Evolutionary conservation across 2,329 filamentous ascomycete genomes (phyloP).

Genomic region (Domatiomyces globalis): DNA sequence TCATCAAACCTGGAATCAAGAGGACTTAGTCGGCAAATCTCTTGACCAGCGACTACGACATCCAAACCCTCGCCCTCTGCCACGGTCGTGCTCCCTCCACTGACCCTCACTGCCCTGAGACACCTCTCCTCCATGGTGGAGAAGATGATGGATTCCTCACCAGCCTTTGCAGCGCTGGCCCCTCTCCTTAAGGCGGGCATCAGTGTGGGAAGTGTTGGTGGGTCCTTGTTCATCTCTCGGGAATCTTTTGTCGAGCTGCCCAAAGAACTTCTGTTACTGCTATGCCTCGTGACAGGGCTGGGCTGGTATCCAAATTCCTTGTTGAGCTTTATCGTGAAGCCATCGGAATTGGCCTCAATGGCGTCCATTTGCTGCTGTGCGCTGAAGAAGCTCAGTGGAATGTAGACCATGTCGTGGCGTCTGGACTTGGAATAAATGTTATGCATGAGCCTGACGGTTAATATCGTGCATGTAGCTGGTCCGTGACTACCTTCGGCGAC

Average conservation of each 20-base stretch:
- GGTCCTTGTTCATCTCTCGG: not conserved
- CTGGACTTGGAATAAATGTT: conserved; percentile 44
- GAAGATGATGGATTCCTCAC: not conserved
- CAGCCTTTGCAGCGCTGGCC: not conserved
- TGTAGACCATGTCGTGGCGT: conserved; percentile 42
- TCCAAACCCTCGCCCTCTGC: not conserved
- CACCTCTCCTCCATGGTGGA: not conserved
- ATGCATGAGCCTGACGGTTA: conserved; percentile 47
- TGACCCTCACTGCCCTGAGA: not conserved
- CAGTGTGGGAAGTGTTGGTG: not conserved
- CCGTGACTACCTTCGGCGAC: conserved; percentile 13
- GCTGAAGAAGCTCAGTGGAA: conserved; percentile 52
- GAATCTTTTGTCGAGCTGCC: conserved; percentile 2
- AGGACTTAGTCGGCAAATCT: not conserved
- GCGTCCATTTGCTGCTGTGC: conserved; percentile 49
- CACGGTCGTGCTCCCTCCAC: not conserved
- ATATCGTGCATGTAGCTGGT: conserved; percentile 31
- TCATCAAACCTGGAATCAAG: conserved; percentile 8
- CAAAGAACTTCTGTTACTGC: conserved; percentile 1
- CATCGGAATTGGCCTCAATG: conserved; percentile 40
- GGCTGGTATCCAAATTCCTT: conserved; percentile 41
- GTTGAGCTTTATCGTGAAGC: conserved; percentile 47
- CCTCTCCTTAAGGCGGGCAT: not conserved
- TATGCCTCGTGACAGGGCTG: not conserved
- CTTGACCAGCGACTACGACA: not conserved